Evolutionary conservation across 2,329 filamentous ascomycete genomes (phyloP).

Genomic region (Biscogniauxia marginata): DNA sequence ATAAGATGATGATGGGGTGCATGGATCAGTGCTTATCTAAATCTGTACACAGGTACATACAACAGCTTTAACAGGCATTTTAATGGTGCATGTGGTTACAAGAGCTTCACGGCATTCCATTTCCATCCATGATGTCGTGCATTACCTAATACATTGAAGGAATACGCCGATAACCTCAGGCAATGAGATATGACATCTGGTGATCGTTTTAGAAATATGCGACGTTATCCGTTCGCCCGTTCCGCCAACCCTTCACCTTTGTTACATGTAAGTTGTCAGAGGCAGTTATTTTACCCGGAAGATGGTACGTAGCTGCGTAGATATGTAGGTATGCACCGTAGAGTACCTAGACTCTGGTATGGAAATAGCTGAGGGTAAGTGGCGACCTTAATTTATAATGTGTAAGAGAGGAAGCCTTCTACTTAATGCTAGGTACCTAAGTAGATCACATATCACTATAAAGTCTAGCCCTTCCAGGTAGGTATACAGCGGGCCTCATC

Average conservation of each 20-base stretch:
- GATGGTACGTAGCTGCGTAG: no score
- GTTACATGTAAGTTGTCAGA: no score
- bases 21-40: background rate
- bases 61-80: background rate
- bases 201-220: background rate
- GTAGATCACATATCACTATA: background rate
- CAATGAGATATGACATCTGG: background rate
- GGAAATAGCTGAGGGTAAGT: no score
- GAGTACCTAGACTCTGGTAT: no score
- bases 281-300: background rate
- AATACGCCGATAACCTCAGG: background rate
- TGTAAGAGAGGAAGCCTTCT: no score
- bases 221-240: background rate
- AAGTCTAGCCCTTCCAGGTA: no score
- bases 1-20: background rate
- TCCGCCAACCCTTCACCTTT: background rate
- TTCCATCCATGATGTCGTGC: background rate
- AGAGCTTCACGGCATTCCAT: no score
- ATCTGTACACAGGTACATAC: background rate
- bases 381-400: no score
- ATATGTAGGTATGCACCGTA: no score
- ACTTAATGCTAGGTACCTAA: no score
- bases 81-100: no score
- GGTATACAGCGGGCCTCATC: no score
- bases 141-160: background rate